phyloP scores from a whole-genome alignment of 2,329 filamentous ascomycete species.

The Pyrenophora tritici-repentis region DNA sequence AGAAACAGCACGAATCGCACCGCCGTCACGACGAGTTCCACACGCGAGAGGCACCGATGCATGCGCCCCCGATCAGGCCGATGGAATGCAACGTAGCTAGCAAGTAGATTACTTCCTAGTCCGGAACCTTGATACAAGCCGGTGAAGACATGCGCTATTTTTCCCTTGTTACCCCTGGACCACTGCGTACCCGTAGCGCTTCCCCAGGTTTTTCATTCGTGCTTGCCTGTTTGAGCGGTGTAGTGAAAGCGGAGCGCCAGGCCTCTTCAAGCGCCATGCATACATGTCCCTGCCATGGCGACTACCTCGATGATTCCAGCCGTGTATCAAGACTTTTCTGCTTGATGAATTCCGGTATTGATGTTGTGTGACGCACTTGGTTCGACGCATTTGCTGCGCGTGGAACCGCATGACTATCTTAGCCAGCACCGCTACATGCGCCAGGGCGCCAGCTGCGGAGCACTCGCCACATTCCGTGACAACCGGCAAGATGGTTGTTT shows the following conservation, averaged over 20 bases:
- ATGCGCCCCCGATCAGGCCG: conserved; percentile 41
- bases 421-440: conserved; percentile 12
- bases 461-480: conserved; percentile 26
- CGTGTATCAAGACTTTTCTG: conserved; percentile 2
- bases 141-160: conserved; percentile 29
- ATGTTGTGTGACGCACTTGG: conserved; percentile 12
- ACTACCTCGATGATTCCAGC: conserved; percentile 14
- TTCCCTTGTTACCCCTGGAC: conserved; percentile 17
- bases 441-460: conserved; percentile 17
- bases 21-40: conserved; percentile 32
- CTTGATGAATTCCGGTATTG: conserved; percentile 13
- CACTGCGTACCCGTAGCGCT: conserved; percentile 15
- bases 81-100: conserved; percentile 34
- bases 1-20: conserved; percentile 36
- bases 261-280: conserved; percentile 28
- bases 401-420: conserved; percentile 23
- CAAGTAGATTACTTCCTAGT: conserved; percentile 31
- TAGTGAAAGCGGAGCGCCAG: conserved; percentile 26
- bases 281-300: conserved; percentile 22
- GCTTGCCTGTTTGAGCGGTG: conserved; percentile 26
- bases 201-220: conserved; percentile 28
- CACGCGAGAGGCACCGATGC: conserved; percentile 34
- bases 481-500: conserved; percentile 16
- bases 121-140: conserved; percentile 27
- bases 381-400: conserved; percentile 4